phyloP scores from a whole-genome alignment of 73 alveolate species.

The Paramecium caudatum region DNA sequence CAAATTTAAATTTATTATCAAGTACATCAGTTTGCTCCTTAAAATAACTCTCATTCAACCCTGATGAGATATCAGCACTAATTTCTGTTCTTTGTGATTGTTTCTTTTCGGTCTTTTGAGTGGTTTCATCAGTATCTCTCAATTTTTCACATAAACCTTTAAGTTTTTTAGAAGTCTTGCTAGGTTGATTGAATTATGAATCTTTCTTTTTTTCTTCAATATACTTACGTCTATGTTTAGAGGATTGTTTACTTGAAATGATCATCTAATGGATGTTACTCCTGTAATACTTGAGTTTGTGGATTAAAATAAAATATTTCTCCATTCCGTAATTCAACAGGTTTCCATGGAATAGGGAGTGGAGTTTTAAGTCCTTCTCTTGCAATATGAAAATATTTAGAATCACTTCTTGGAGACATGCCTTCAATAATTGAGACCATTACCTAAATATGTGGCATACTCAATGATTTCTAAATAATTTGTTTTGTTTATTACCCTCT shows the following conservation, averaged over 20 bases:
- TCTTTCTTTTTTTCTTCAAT: constrained; percentile 34
- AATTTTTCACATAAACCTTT: constrained; percentile 24
- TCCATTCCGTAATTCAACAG: constrained; percentile 6
- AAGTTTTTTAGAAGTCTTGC: neutral
- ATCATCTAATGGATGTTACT: constrained; percentile 34
- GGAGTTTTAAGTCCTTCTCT: constrained; percentile 53
- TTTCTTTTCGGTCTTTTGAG: neutral
- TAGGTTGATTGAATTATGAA: neutral
- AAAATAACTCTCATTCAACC: neutral
- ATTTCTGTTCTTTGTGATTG: neutral
- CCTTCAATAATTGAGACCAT: constrained; percentile 26
- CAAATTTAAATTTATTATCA: constrained; percentile 43
- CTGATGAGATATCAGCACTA: neutral
- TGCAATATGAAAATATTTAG: constrained; percentile 37
- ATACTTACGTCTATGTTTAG: constrained; percentile 1
- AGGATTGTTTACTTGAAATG: constrained; percentile 16
- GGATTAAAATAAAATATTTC: constrained; percentile 29
- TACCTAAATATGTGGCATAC: constrained; percentile 55
- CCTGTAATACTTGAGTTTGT: neutral
- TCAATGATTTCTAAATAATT: constrained; percentile 59
- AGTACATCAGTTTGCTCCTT: neutral
- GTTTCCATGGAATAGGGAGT: constrained; percentile 58
- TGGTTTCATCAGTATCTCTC: neutral
- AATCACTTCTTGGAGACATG: constrained; percentile 59
- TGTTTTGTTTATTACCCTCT: constrained; percentile 24